Base-by-base conservation (phyloP, 805 yeast species). In the Maudiozyma turicensis region DNA sequence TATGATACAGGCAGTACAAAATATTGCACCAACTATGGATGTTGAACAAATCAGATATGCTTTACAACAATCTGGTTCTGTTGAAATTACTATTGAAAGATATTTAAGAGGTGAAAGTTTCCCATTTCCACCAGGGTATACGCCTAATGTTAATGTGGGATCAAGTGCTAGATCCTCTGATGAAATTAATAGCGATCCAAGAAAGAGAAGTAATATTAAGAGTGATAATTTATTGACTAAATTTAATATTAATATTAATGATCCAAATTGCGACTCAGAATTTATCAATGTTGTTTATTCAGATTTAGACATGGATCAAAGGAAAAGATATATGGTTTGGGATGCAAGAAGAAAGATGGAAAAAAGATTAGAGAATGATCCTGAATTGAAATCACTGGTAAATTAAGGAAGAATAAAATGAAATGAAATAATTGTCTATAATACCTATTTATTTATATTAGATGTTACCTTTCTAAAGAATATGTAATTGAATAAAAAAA, bases 1-100 rank as follows among this genome's bases (percentile, higher is more conserved):
- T 47, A 90, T 90, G 96, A 73, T 90, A 41, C 89, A 83, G 53
- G 80, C 85, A 0, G 96, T 90, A 5, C 86, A 81, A 55, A 79
- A 87, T 42, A 72, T 90, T 46, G 95, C 89, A 0, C 96, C 97
- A 2, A 72, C 73, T 26, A 68, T 86, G 38, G 73, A 86, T 1
- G 74, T 68, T 3, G 87, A 77, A 7, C 93, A 85, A 61, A 87
- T 91, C 51, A 73, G 81, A 52, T 72, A 73, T 53, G 95, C 86
- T 59, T 74, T 91, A 53, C 81, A 82, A 59, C 72, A 78, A 50
- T 78, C 91, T 0, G 91, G 93, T 0, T 81, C 84, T 9, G 90
- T 90, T 1, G 88, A 86, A 63, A 76, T 66, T 8, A 88, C 97
- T 0, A 81, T 88, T 10, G 87, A 88, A 48, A 74, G 81, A 42